Evolutionary conservation across 257 asterid genomes (phyloP), one percentile per base, ranked within the genome.

Genomic region (Capsicum pubescens): DNA sequence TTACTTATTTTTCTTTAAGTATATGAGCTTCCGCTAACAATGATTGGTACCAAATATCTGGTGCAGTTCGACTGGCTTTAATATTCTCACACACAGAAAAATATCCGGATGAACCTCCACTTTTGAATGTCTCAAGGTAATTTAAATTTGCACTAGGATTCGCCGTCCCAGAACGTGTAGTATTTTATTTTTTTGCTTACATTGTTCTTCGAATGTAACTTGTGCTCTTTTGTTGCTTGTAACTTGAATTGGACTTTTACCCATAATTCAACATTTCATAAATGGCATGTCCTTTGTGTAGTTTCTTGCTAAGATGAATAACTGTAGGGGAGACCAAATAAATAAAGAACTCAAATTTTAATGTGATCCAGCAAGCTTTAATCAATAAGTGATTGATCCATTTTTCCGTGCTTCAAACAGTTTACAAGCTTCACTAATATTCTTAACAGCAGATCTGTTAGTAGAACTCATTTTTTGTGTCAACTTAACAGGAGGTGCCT

Each of bases 81-180:
- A 87, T 97, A 77, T 93, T 97, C 91, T 86, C 99, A 0, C 99
- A 97, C 88, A 97, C 99, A 19, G 94, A 93, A 88, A 95, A 88
- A 13, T 95, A 97, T 85, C 99, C 99, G 0, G 99, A 95, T 84
- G 99, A 93, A 87, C 97, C 98, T 80, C 99, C 99, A 26, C 98
- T 95, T 87, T 86, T 97, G 91, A 82, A 26, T 80, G 83, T 93
- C 83, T 88, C 80, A 87, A 95, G 97, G 99, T 95, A 84, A 77
- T 8, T 50, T 54, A 54, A 2, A 3, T 1, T 35, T 54, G 9
- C 81, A 77, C 64, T 14, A 4, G 81, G 64, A 26, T 54, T 14
- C n/a, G 0, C 3, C 48, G 32, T 77, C 64, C 64, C 26, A 4
- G 46, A 9, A 52, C 81, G 50, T 77, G 32, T 77, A 77, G 16